Percentiles rank a stretch among this genome's conserved stretches.
Conservation (phyloP, 106 monocot genomes). For the Apostasia shenzhenica region DNA sequence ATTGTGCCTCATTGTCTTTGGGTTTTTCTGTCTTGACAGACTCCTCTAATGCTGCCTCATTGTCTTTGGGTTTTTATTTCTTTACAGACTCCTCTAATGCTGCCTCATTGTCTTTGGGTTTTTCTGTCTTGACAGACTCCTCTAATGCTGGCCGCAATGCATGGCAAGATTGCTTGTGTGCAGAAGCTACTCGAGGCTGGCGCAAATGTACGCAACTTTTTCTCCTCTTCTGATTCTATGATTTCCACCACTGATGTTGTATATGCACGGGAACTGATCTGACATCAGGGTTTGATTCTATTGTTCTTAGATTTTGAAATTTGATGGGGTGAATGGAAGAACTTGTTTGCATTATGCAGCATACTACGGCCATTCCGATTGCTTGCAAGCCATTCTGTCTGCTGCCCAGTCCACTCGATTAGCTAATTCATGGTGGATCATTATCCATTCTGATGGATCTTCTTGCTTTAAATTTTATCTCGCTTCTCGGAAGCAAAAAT, state of each 20-base stretch:
- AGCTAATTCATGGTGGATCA: constrained; percentile 41
- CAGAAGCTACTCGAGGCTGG: constrained; percentile 55
- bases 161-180: constrained; percentile 46
- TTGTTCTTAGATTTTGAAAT: constrained; percentile 40
- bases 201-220: constrained; percentile 39
- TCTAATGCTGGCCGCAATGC: constrained; percentile 59
- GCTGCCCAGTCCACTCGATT: constrained; percentile 38
- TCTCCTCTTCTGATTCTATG: not conserved
- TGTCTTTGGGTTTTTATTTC: not conserved
- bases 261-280: not conserved
- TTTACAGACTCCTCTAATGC: constrained; percentile 33
- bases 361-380: constrained; percentile 47
- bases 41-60: not conserved
- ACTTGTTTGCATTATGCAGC: constrained; percentile 66
- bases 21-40: not conserved
- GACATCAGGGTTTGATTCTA: not conserved
- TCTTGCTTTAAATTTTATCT: not conserved
- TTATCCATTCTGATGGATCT: not conserved
- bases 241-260: not conserved
- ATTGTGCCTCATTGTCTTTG: not conserved
- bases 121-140: constrained; percentile 36
- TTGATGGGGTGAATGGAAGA: constrained; percentile 41
- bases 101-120: not conserved
- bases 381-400: constrained; percentile 50
- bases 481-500: not conserved